Evolutionary conservation across 805 yeast genomes (phyloP), one percentile per base, ranked within the genome.

Genomic region (Wickerhamiella vanderwaltii): DNA sequence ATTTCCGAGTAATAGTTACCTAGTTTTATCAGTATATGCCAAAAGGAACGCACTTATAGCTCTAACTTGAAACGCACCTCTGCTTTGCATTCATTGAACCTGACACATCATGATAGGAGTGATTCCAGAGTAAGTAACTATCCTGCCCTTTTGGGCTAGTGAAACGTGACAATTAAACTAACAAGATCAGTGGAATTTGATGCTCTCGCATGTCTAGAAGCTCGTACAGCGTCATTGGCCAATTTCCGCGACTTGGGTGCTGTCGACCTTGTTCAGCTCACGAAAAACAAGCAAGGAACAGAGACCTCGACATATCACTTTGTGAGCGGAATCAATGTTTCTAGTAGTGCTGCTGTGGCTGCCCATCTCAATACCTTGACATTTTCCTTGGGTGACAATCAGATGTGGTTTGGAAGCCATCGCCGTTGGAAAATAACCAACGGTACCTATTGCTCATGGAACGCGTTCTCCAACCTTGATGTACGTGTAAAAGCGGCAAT

Each of bases 381-480:
- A 9, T 61, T 59, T 41, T 48, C 57, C 1, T 51, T 66, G 5
- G 71, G 75, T 37, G 71, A 75, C 29, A 67, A 67, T 12, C 88
- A 81, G 58, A 59, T 72, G 45, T 81, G 88, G 88, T 79, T 79
- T 57, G 86, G 85, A 15, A 78, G 60, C 42, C 61, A 58, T n/a
- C 60, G 61, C 20, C 58, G 50, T 40, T 67, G 71, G 71, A 57
- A 55, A 41, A 55, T 67, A 28, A 54, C 54, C 39, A 53, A 63
- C n/a, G 69, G 68, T 19, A 59, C 64, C 12, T 64, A 62, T 49
- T 66, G 71, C 57, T 60, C 77, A 12, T 84, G 76, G 63, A 87
- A 91, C 58, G 68, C 79, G 15, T 83, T 91, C 53, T 64, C 75
- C 29, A 70, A 69, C 43, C 70, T 79, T 4, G 98, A 88, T 57